These are phyloP conservation scores for Torrubiella hemipterigena DNA, from an alignment of 2,329 filamentous ascomycete genomes.

Conservation along the genomic window DNA sequence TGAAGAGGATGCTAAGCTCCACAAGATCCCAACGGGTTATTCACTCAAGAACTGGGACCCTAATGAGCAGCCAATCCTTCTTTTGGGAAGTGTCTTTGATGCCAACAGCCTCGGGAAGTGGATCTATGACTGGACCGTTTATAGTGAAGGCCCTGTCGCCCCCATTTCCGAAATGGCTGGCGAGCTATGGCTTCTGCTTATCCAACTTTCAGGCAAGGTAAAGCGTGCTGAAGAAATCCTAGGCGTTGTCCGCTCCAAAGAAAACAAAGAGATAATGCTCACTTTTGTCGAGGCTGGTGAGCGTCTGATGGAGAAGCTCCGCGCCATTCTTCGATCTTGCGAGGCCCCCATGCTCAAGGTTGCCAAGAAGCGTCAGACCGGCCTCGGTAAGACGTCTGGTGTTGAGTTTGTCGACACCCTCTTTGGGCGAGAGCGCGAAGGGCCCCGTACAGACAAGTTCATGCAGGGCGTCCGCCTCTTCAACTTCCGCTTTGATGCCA, in stretches of 20 bases:
- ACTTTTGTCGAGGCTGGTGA: constrained; percentile 88
- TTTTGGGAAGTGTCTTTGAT: constrained; percentile 92
- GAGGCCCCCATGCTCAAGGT: constrained; percentile 93
- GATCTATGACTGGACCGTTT: constrained; percentile 99
- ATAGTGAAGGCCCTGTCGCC: constrained; percentile 67
- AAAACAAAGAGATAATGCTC: constrained; percentile 70
- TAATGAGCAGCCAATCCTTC: constrained; percentile 81
- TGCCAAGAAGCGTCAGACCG: constrained; percentile 55
- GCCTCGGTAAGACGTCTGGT: constrained; percentile 81
- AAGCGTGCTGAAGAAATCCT: constrained; percentile 78
- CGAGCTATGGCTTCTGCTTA: constrained; percentile 88
- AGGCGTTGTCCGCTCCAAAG: constrained; percentile 56
- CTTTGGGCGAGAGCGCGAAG: constrained; percentile 81
- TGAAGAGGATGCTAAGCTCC: constrained; percentile 46
- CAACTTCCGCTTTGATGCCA: constrained; percentile 90
- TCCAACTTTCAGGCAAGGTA: constrained; percentile 86
- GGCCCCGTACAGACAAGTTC: constrained; percentile 82
- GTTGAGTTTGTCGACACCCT: constrained; percentile 94
- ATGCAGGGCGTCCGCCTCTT: constrained; percentile 83
- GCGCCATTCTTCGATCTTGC: constrained; percentile 77
- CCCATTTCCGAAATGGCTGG: constrained; percentile 86
- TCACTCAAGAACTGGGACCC: constrained; percentile 98
- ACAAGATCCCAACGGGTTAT: constrained; percentile 78
- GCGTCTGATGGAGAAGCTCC: constrained; percentile 73
- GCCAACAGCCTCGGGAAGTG: constrained; percentile 96